phyloP scores from a whole-genome alignment of 352 stramenopile species.

The Pseudoperonospora humuli region DNA sequence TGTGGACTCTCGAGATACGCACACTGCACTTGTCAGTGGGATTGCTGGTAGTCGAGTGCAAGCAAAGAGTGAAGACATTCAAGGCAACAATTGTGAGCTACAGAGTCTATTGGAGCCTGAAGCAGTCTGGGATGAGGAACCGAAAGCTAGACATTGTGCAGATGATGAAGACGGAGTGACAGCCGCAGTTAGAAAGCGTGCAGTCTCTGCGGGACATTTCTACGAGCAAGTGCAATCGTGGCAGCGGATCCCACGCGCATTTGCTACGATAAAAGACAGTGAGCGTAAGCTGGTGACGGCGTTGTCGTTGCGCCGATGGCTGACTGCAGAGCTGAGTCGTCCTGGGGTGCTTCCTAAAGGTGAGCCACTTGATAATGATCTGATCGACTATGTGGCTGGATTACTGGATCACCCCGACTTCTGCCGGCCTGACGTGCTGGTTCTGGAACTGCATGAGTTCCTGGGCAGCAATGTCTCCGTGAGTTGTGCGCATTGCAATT shows the following conservation, averaged over 20 bases:
- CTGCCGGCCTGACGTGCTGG: constrained; percentile 54
- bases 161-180: constrained; percentile 8
- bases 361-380: constrained; percentile 40
- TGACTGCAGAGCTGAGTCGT: constrained; percentile 38
- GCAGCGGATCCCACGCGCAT: constrained; percentile 37
- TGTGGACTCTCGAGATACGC: background rate
- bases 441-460: constrained; percentile 64
- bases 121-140: background rate
- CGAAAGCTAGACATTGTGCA: background rate
- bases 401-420: constrained; percentile 67
- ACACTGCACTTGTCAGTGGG: background rate
- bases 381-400: constrained; percentile 57
- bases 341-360: constrained; percentile 19
- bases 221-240: constrained; percentile 39
- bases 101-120: constrained; percentile 19
- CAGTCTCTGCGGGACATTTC: constrained; percentile 27
- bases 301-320: constrained; percentile 29
- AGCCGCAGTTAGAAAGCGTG: constrained; percentile 17
- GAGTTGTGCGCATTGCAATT: constrained; percentile 4
- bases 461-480: constrained; percentile 34
- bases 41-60: background rate
- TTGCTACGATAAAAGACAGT: constrained; percentile 28
- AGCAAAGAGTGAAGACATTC: background rate
- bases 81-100: background rate
- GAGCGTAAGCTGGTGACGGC: constrained; percentile 13